Base-by-base conservation (phyloP, 192 early-diverging fungal genomes). In the Backusella morwellensis region DNA sequence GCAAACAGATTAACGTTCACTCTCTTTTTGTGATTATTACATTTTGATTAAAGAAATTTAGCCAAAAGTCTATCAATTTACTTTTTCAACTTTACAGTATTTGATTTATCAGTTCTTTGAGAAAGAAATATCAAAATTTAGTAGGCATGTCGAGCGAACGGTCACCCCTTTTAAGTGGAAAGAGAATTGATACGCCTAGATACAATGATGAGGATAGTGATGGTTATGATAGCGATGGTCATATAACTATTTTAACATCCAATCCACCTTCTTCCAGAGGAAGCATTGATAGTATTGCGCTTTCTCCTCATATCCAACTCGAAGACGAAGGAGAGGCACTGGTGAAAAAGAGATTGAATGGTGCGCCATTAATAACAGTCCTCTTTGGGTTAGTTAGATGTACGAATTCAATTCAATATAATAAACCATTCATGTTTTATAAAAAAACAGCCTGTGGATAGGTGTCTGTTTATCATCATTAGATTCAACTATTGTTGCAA, bases 401-500 rank as follows among this genome's bases (percentile, higher is more conserved):
- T 23, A 11, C 1, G 36, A 29, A 54, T 3, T 17, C 29, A 29
- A 54, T 3, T 17, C 29, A 38, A 35, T 59, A 59, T 21, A 70
- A 3, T 8, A n/a, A 41, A 63, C 4, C 4, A 29, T 38, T 15
- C 1, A 26, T 23, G 11, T 44, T 44, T 44, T 44, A 44, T 44
- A 44, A 17, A 44, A 42, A 44, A 35, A 35, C 52, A 80, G 81
- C 9, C 47, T 83, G 6, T 83, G 77, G 73, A 56, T 79, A 9
- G 81, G 78, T 47, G 75, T 83, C 12, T 76, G 69, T 44, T 75
- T 83, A 14, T 41, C 78, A 36, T 78, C 81, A 17, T 34, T 83
- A 2, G 81, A 83, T 68, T 69, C 75, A 38, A 77, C 78, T 5
- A 83, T 83, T 68, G 81, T 79, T 2, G 69, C 78, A 66, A 83